Percentiles rank a stretch among this genome's conserved stretches.
phyloP scores from a whole-genome alignment of 2,329 filamentous ascomycete genomes.

The Apiospora marii region DNA sequence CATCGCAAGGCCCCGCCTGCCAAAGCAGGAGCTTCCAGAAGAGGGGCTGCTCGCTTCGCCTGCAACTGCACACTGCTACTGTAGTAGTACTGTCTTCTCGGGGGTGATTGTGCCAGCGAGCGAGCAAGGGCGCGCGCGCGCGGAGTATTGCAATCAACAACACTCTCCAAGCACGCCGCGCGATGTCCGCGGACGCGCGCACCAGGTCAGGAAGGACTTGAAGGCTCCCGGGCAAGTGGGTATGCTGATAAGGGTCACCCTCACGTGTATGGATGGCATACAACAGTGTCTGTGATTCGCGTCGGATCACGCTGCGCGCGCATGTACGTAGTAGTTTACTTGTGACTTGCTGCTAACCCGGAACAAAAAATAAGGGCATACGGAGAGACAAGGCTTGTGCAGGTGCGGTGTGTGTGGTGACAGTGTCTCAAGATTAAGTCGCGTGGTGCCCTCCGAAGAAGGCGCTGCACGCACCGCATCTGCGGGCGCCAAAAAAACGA shows the following conservation, averaged over 20 bases:
- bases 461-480: not conserved
- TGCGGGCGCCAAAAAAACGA: not conserved
- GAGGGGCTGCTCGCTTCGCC: not conserved
- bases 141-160: not conserved
- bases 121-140: not conserved
- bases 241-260: not conserved
- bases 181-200: not conserved
- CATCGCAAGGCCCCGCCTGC: not conserved
- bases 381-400: constrained; percentile 17
- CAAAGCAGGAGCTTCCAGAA: not conserved
- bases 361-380: constrained; percentile 1
- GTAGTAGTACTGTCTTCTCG: not conserved
- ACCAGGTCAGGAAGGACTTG: not conserved
- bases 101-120: not conserved
- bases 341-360: not conserved
- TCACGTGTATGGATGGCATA: not conserved
- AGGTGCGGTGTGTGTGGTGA: constrained; percentile 12
- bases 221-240: not conserved
- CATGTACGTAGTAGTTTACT: not conserved
- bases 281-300: not conserved
- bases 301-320: not conserved
- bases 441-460: not conserved
- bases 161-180: not conserved
- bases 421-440: constrained; percentile 6
- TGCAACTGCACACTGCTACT: not conserved